A percentile compares a stretch with the other conserved stretches of the same genome.
Conservation (phyloP, 306 rosid species). For the Malus asiatica region DNA sequence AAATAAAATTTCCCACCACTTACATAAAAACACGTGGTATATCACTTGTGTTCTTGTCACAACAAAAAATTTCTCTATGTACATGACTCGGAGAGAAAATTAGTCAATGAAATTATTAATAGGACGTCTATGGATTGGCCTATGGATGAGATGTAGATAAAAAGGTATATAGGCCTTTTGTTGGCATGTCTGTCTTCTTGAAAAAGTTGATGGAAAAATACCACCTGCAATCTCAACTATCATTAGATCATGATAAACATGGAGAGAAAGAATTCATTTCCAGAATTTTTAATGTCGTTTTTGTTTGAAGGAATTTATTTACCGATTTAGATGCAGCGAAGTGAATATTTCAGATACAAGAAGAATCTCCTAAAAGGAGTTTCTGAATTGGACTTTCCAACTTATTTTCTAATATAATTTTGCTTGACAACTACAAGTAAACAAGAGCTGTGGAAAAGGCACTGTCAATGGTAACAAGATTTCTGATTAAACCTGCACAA, state of each 20-base stretch:
- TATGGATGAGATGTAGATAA: slow-evolving; percentile 2
- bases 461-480: not conserved
- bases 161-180: slow-evolving; percentile 28
- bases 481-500: not conserved
- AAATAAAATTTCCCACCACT: no score
- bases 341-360: not conserved
- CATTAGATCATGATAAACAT: not conserved
- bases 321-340: not conserved
- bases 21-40: no score
- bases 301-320: not conserved
- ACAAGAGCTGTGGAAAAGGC: not conserved
- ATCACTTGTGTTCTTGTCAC: no score
- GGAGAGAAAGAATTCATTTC: not conserved
- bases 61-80: no score
- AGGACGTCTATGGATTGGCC: not conserved
- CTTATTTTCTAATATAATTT: not conserved
- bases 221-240: slow-evolving; percentile 11
- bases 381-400: not conserved
- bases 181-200: slow-evolving; percentile 24
- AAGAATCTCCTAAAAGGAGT: not conserved
- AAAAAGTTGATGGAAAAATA: slow-evolving; percentile 39
- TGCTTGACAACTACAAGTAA: not conserved
- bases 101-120: not conserved
- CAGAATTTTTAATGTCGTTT: not conserved
- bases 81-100: not conserved